A percentile compares a stretch with the other conserved stretches of the same genome.
phyloP scores from a whole-genome alignment of 2,329 filamentous ascomycete genomes.

The Teratosphaeria gauchensis region DNA sequence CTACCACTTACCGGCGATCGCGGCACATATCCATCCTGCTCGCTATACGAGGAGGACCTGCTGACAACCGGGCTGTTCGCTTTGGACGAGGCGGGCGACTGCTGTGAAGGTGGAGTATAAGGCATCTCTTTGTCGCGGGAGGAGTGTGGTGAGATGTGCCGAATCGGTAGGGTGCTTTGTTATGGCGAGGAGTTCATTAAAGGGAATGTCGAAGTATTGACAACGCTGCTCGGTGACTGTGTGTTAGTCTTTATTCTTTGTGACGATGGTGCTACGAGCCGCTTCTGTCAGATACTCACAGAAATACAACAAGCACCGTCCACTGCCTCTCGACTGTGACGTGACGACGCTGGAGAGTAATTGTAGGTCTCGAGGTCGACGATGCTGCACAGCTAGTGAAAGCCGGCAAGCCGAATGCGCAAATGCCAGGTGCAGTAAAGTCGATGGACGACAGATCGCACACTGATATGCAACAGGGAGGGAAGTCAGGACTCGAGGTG shows the following conservation, averaged over 20 bases:
- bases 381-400: conserved; percentile 29
- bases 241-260: conserved; percentile 1
- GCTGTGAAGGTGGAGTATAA: conserved; percentile 72
- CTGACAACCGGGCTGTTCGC: conserved; percentile 41
- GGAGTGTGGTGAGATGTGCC: conserved; percentile 17
- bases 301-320: conserved; percentile 21
- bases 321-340: not conserved
- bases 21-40: conserved; percentile 22
- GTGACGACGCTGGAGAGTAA: conserved; percentile 6
- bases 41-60: conserved; percentile 42
- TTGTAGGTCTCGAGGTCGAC: conserved; percentile 15
- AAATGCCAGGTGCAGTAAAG: conserved; percentile 8
- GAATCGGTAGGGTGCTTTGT: conserved; percentile 22
- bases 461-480: conserved; percentile 3
- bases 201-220: conserved; percentile 19
- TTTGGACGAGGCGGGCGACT: conserved; percentile 49
- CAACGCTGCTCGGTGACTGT: conserved; percentile 8
- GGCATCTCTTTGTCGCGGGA: conserved; percentile 55
- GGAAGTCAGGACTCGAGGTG: conserved; percentile 1
- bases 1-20: conserved; percentile 30
- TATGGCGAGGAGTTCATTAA: conserved; percentile 35
- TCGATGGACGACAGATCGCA: conserved; percentile 5
- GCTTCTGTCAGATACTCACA: conserved; percentile 14
- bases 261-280: not conserved
- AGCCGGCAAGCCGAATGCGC: conserved; percentile 16